Evolutionary conservation across 176 grass and related monocot genomes (phyloP), one percentile per base, ranked within the genome.

Genomic region (Carex parvula): DNA sequence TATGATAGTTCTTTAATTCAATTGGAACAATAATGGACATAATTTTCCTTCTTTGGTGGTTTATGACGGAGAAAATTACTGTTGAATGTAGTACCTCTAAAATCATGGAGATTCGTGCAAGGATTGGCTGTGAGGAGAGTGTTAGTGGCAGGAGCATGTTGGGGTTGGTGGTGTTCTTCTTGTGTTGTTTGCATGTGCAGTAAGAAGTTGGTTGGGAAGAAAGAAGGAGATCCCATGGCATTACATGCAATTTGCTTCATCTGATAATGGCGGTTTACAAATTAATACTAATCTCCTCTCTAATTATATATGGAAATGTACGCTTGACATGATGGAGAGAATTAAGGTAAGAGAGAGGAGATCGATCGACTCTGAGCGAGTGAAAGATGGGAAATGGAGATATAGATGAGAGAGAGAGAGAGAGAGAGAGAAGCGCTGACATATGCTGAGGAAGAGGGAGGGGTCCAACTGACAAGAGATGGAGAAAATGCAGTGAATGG

Each of bases 201-300:
- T 64, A 99, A 71, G 85, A 99, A 99, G 87, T 92, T 94, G 20
- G 93, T 90, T 75, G 91, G 93, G 76, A 99, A 96, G 91, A 88
- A 98, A 65, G 93, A 89, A 53, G 94, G 91, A 71, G 91, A 92
- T 77, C 86, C 81, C 89, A 94, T 92, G 64, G 35, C 93, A 92
- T 94, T 92, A 89, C 93, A 90, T 85, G 88, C 97, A 86, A 99
- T 94, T 84, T 83, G 77, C 88, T 84, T 90, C 89, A 86, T 86
- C 75, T 62, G 70, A 69, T 21, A 89, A 52, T 52, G n/a, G 62
- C 3, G 33, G 44, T 35, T n/a, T 59, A 26, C 0, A 22, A 16
- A 16, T 24, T 24, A 24, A 24, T 26, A 77, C 37, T 57, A 67
- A 35, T 52, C 42, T 74, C 29, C 48, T 8, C 10, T 41, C 60